Percentiles rank a stretch among this genome's conserved stretches.
These are phyloP conservation scores for Triticum urartu DNA, from an alignment of 176 grass and related monocot genomes.

Conservation along the genomic window DNA sequence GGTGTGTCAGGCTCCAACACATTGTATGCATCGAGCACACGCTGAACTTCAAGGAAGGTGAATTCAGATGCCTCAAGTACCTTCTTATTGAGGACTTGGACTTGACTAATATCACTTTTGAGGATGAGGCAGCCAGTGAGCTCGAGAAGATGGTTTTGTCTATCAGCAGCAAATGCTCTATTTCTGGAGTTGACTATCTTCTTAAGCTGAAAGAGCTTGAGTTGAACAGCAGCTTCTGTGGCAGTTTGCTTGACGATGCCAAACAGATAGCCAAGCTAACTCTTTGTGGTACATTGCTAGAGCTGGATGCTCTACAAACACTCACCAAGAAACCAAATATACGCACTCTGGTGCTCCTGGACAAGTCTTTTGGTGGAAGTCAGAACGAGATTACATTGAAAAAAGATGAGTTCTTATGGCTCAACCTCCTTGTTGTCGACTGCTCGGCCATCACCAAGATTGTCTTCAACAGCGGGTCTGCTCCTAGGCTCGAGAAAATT, in stretches of 20 bases:
- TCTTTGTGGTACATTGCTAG: background rate
- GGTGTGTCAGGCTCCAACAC: background rate
- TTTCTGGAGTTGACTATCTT: background rate
- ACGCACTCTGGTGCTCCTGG: background rate
- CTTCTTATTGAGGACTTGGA: too few species aligned
- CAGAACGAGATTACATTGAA: background rate
- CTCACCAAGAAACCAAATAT: background rate
- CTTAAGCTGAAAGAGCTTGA: background rate
- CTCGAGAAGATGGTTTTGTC: background rate
- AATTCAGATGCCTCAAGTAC: too few species aligned
- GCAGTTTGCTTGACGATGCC: background rate
- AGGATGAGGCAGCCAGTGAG: background rate
- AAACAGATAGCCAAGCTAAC: background rate
- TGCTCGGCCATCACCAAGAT: background rate
- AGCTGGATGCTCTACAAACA: background rate
- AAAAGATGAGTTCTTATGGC: background rate
- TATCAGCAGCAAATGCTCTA: background rate
- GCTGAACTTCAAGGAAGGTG: too few species aligned
- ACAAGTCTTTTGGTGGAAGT: background rate
- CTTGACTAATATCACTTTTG: background rate
- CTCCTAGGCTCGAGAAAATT: background rate
- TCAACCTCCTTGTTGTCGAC: background rate
- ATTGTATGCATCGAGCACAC: too few species aligned
- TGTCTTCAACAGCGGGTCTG: background rate
- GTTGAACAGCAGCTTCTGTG: background rate